Evolutionary conservation across 2,329 filamentous ascomycete genomes (phyloP), one percentile per base, ranked within the genome.

Genomic region (Pseudocercospora vitis): DNA sequence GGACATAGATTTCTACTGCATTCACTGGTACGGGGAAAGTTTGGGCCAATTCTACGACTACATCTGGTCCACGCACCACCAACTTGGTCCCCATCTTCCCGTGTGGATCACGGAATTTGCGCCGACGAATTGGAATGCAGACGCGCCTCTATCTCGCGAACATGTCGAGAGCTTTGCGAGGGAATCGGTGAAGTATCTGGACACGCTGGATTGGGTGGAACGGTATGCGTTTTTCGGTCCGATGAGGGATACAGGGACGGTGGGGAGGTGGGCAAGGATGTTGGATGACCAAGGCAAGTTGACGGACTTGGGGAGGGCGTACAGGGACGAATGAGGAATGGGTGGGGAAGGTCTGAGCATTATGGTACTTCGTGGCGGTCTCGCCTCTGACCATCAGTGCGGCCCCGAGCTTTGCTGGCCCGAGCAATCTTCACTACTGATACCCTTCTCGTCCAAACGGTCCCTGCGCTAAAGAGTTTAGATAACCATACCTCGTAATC

Each of bases 401-500:
- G 37, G 42, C 42, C 42, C 29, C 24, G 28, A 18, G 24, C 33
- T n/a, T n/a, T n/a, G n/a, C n/a, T n/a, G n/a, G n/a, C n/a, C n/a
- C n/a, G n/a, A n/a, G n/a, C n/a, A n/a, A n/a, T n/a, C n/a, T n/a
- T n/a, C n/a, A n/a, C n/a, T n/a, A 24, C 29, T 35, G 47, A 12
- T 29, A 21, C 14, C 40, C 40, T 14, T 61, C 57, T 52, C 48
- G 63, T 39, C 60, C 58, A 53, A 72, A 71, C 40, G 65, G 57
- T 2, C 69, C 70, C 58, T 71, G 69, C 12, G 68, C 70, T 7
- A 73, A 50, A 11, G 68, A 68, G 35, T 65, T 71, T 39, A 73
- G 52, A 57, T 72, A 73, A 1, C 70, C 70, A 64, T 71, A 71
- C 52, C 70, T 61, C 31, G 70, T 72, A 54, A 73, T 59, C 64